phyloP scores from a whole-genome alignment of 805 yeast genomes.

The Pichia deserticola region DNA sequence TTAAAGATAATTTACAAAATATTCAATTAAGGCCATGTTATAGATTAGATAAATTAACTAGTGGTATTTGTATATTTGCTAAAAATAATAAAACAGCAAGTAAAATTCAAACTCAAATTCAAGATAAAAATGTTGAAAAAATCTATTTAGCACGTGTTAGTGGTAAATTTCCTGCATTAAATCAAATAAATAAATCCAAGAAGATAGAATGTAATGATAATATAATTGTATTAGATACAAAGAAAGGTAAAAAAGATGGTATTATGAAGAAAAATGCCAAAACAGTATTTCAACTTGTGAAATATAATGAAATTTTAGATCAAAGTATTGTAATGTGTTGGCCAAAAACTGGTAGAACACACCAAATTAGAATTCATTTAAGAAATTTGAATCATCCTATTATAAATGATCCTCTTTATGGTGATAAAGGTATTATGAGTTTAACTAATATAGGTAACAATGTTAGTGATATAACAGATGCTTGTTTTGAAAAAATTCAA shows the following conservation, averaged over 20 bases:
- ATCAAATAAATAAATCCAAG: background rate
- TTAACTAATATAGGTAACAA: background rate
- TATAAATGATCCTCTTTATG: constrained; percentile 30
- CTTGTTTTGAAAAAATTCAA: constrained; percentile 2
- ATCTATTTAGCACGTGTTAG: constrained; percentile 39
- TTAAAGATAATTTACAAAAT: background rate
- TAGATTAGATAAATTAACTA: constrained; percentile 46
- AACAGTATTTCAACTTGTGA: constrained; percentile 20
- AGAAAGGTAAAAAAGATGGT: constrained; percentile 21
- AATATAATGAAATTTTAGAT: constrained; percentile 22
- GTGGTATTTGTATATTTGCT: constrained; percentile 43
- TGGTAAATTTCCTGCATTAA: constrained; percentile 33
- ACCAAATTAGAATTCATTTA: constrained; percentile 51
- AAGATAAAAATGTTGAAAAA: constrained; percentile 29
- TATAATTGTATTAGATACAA: constrained; percentile 25
- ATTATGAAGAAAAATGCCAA: constrained; percentile 16
- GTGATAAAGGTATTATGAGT: constrained; percentile 7
- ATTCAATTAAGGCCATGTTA: constrained; percentile 33
- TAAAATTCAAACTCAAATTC: constrained; percentile 28
- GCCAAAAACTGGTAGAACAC: constrained; percentile 49
- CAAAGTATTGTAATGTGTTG: constrained; percentile 41
- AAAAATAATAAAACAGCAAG: constrained; percentile 30
- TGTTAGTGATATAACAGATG: background rate
- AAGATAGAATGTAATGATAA: constrained; percentile 32
- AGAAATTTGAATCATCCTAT: constrained; percentile 37